Base-by-base conservation (phyloP, 2,329 filamentous ascomycete genomes). In the Colletotrichum sp. region DNA sequence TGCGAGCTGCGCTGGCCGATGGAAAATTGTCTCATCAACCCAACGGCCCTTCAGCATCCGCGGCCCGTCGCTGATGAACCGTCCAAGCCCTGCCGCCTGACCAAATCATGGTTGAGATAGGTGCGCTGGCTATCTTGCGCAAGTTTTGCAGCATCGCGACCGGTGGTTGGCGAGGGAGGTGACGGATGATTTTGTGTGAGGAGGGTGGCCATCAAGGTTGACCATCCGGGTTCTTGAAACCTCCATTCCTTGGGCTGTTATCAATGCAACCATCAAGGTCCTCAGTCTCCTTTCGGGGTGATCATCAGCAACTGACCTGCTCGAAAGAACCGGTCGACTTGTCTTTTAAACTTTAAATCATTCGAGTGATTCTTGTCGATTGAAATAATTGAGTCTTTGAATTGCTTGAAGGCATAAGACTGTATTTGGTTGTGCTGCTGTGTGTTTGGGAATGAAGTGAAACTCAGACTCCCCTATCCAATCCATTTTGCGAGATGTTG, bases 151-250 rank as follows among this genome's bases (percentile, higher is more conserved):
- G 32, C 43, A 75, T 68, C 43, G 64, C 28, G 43, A 25, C 32
- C 64, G 13, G 39, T 65, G 73, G 69, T 73, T 73, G 73, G 70
- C 3, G 73, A 43, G 25, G 55, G 58, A 34, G 34, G 30, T 55
- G 75, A 28, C 56, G 61, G 61, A 66, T 43, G 25, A 58, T 70
- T 66, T 61, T 55, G 48, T 48, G 66, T 39, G 36, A 28, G 66
- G 18, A 25, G 58, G 43, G 10, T n/a, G 60, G 56, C 76, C 76
- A 77, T 77, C 74, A 76, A 61, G 76, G 76, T 77, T 76, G 74
- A 48, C 76, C 74, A 77, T 76, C 76, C 66, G 67, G 74, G 74
- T 76, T 32, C 76, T 32, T 39, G 36, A 58, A 48, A 58, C 64
- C 22, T n/a, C 36, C n/a, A 52, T 55, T 13, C 30, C 52, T 66